phyloP scores from a whole-genome alignment of 805 yeast genomes.

The Yamadazyma takamatsuzukensis region DNA sequence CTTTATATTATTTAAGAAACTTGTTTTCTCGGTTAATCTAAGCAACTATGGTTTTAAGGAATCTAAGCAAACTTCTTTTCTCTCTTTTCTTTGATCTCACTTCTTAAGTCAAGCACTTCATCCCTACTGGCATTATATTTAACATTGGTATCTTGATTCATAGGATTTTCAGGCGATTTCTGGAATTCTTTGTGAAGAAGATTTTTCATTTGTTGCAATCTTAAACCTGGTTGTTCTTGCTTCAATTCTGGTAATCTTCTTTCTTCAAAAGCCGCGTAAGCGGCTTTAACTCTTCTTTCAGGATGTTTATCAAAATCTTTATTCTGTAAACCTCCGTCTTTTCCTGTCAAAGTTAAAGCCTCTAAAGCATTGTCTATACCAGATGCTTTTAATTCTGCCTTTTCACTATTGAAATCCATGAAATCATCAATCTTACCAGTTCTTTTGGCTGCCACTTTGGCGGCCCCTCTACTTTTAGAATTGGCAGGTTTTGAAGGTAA shows the following conservation, averaged over 20 bases:
- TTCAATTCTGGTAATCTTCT: constrained; percentile 66
- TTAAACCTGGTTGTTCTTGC: constrained; percentile 75
- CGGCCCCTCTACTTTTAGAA: constrained; percentile 62
- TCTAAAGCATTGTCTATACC: constrained; percentile 78
- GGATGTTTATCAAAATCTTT: constrained; percentile 82
- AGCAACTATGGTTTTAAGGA: neutral
- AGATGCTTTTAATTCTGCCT: constrained; percentile 57
- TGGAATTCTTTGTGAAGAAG: constrained; percentile 75
- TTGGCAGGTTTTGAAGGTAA: constrained; percentile 54
- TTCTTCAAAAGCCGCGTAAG: constrained; percentile 68
- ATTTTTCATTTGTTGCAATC: constrained; percentile 75
- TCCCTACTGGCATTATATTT: constrained; percentile 56
- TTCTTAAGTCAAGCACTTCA: constrained; percentile 46
- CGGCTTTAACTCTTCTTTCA: constrained; percentile 84
- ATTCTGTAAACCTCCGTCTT: constrained; percentile 50
- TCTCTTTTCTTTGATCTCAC: constrained; percentile 46
- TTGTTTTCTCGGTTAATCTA: neutral
- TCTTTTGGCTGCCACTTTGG: constrained; percentile 58
- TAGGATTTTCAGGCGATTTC: constrained; percentile 77
- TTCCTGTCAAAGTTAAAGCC: constrained; percentile 64
- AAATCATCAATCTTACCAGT: constrained; percentile 68
- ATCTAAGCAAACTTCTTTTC: constrained; percentile 36
- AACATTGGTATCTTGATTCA: constrained; percentile 70
- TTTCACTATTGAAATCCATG: constrained; percentile 48
- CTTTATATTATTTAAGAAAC: no score